These are phyloP conservation scores for Pisolithus sp. DNA, from an alignment of 768 basidiomycete species.

Conservation along the genomic window DNA sequence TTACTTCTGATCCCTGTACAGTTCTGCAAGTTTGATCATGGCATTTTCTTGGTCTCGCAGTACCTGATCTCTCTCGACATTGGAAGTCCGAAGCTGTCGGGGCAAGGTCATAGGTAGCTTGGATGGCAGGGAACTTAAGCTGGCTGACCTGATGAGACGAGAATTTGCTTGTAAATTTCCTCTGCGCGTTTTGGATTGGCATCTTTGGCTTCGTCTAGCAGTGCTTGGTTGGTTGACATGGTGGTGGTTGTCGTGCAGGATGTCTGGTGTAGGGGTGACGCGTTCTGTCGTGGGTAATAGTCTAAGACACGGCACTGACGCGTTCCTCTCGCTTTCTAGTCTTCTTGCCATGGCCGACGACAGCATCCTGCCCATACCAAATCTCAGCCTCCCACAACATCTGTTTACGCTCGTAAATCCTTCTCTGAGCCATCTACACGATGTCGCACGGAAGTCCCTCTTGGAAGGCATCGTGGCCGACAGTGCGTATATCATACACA, in stretches of 20 bases:
- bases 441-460: conserved; percentile 56
- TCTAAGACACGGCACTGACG: background rate
- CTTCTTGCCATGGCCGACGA: conserved; percentile 70
- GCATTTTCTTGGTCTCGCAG: conserved; percentile 81
- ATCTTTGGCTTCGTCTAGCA: conserved; percentile 45
- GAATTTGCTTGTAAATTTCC: conserved; percentile 65
- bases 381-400: conserved; percentile 74
- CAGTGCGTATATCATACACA: conserved; percentile 42
- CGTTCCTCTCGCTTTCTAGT: background rate
- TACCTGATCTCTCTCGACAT: conserved; percentile 46
- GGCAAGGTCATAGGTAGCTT: background rate
- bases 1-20: conserved; percentile 85
- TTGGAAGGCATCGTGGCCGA: conserved; percentile 74
- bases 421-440: conserved; percentile 55
- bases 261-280: background rate
- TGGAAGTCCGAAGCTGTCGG: conserved; percentile 27
- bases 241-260: background rate
- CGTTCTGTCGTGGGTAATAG: background rate
- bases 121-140: background rate
- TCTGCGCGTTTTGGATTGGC: conserved; percentile 60
- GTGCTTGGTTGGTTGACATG: conserved; percentile 21
- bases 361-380: conserved; percentile 77
- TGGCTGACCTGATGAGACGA: conserved; percentile 34
- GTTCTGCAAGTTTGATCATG: conserved; percentile 76
- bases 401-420: conserved; percentile 67